phyloP scores from a whole-genome alignment of 106 monocot genomes.

The Dendrobium catenatum region DNA sequence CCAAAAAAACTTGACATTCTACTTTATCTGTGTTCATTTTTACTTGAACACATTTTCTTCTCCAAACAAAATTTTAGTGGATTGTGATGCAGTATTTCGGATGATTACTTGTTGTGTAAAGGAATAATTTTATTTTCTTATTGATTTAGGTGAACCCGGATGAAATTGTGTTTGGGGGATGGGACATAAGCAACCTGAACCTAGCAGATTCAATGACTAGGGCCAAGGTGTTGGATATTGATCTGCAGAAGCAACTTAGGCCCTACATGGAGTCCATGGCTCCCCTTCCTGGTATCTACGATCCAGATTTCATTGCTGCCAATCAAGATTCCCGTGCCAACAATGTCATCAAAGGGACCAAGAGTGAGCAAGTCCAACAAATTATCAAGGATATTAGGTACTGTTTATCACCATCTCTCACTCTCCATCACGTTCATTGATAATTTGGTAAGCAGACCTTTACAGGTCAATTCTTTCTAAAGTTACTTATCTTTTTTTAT shows the following conservation, averaged over 20 bases:
- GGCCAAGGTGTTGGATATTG: slow-evolving; percentile 93
- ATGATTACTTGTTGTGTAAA: neutral
- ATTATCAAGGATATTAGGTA: slow-evolving; percentile 95
- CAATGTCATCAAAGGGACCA: slow-evolving; percentile 75
- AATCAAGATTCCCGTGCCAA: slow-evolving; percentile 91
- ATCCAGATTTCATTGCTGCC: slow-evolving; percentile 90
- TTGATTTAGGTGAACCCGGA: slow-evolving; percentile 82
- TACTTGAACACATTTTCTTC: too few species aligned
- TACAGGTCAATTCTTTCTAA: neutral
- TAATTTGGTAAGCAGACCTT: neutral
- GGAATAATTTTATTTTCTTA: neutral
- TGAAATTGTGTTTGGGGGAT: slow-evolving; percentile 86
- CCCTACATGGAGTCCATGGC: slow-evolving; percentile 98
- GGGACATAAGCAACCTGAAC: slow-evolving; percentile 96
- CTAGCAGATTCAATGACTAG: slow-evolving; percentile 87
- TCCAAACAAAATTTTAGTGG: too few species aligned
- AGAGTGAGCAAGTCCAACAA: slow-evolving; percentile 75
- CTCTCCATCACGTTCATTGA: neutral
- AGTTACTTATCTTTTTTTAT: too few species aligned
- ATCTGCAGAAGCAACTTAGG: slow-evolving; percentile 95
- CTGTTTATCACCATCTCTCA: neutral
- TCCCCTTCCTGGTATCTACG: slow-evolving; percentile 84
- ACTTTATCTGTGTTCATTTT: too few species aligned
- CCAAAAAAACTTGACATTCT: neutral
- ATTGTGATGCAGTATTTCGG: neutral